Conservation (phyloP, 306 rosid species). For the Fagus crenata region DNA sequence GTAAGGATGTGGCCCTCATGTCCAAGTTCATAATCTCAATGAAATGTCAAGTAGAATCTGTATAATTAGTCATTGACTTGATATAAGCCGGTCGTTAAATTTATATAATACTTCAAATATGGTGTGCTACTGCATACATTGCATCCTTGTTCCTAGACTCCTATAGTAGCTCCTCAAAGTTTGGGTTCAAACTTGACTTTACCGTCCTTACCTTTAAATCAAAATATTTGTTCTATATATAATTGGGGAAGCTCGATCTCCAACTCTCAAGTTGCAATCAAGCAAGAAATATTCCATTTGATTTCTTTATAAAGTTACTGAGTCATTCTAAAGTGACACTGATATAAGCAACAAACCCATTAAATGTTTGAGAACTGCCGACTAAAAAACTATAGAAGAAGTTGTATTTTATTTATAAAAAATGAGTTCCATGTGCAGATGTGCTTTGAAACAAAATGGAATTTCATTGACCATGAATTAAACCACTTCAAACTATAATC, state of each 20-base stretch:
- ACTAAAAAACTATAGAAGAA: not conserved
- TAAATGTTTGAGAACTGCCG: not conserved
- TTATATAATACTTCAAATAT: not conserved
- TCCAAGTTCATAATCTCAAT: not conserved
- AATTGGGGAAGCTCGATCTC: not conserved
- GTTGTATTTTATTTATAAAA: not conserved
- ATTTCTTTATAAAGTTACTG: not conserved
- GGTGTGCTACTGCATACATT: too few species aligned
- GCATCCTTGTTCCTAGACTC: too few species aligned
- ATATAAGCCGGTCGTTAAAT: not conserved
- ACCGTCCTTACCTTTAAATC: not conserved
- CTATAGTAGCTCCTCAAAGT: not conserved
- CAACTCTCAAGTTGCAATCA: not conserved
- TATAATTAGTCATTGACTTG: not conserved
- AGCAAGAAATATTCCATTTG: slow-evolving; percentile 5
- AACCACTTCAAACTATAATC: not conserved
- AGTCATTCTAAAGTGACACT: not conserved
- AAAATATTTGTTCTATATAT: not conserved
- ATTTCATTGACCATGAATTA: not conserved
- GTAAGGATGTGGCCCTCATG: not conserved
- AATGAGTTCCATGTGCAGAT: not conserved
- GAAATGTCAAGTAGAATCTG: not conserved
- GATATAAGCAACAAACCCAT: not conserved
- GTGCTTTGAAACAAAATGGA: not conserved
- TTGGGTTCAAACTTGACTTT: slow-evolving; percentile 1